These are phyloP conservation scores for Solanum bulbocastanum DNA, from an alignment of 257 asterid genomes.

Conservation along the genomic window DNA sequence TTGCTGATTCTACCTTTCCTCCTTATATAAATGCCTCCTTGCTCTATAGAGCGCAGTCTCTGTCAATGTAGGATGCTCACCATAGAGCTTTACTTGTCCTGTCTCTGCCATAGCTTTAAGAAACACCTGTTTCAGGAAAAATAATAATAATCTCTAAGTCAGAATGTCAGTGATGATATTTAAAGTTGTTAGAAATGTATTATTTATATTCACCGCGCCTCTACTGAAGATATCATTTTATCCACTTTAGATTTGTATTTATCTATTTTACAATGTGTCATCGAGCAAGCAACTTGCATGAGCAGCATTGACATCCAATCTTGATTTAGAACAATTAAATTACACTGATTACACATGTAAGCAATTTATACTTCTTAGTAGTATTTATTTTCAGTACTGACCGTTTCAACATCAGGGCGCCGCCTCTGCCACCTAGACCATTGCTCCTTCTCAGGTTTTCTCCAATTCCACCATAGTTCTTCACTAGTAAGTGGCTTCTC, in stretches of 20 bases:
- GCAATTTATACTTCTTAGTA: neutral
- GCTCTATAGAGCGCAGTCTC: slow-evolving; percentile 84
- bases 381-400: slow-evolving; percentile 9
- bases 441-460: slow-evolving; percentile 78
- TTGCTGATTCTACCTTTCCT: slow-evolving; percentile 49
- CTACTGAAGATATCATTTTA: neutral
- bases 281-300: neutral
- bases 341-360: neutral
- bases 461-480: slow-evolving; percentile 98
- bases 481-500: slow-evolving; percentile 69
- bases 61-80: slow-evolving; percentile 76
- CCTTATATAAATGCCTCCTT: slow-evolving; percentile 75
- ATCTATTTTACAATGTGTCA: neutral
- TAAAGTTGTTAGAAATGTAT: neutral
- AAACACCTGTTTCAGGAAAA: slow-evolving; percentile 49
- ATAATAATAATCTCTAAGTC: neutral
- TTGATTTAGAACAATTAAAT: neutral
- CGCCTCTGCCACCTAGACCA: slow-evolving; percentile 99
- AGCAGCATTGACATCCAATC: neutral
- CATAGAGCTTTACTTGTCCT: slow-evolving; percentile 85
- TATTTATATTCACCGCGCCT: neutral
- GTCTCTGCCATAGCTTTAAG: slow-evolving; percentile 98
- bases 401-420: slow-evolving; percentile 94
- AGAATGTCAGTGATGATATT: neutral
- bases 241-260: neutral